Evolutionary conservation across 1,139 yeast genomes (phyloP).

Genomic region (Suhomyces chickasaworum): DNA sequence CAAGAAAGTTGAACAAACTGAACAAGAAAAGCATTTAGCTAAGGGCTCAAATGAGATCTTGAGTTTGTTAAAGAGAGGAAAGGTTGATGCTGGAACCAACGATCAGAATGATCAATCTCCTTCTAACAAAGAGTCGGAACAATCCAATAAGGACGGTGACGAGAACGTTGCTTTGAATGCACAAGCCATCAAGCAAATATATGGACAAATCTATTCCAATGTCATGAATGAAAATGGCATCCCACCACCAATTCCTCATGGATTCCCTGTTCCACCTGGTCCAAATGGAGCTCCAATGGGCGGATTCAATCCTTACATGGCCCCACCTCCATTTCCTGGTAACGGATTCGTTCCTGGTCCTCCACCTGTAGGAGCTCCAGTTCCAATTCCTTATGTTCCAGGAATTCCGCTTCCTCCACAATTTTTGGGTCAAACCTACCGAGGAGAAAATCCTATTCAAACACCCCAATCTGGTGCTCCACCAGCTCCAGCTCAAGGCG

Average conservation of each 20-base stretch:
- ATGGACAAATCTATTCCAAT: conserved; percentile 50
- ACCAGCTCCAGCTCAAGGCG: conserved; percentile 16
- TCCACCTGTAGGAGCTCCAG: conserved; percentile 13
- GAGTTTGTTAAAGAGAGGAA: conserved; percentile 31
- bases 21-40: conserved; percentile 14
- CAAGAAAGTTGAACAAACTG: conserved; percentile 16
- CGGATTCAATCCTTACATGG: conserved; percentile 5
- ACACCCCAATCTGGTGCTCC: not conserved
- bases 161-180: conserved; percentile 31
- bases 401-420: conserved; percentile 41
- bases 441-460: not conserved
- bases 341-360: conserved; percentile 12
- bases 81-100: conserved; percentile 15
- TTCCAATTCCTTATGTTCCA: conserved; percentile 26
- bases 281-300: conserved; percentile 1
- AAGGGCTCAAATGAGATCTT: conserved; percentile 28
- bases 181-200: conserved; percentile 49
- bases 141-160: conserved; percentile 30
- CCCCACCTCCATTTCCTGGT: conserved; percentile 13
- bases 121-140: conserved; percentile 18
- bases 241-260: conserved; percentile 14
- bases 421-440: conserved; percentile 25
- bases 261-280: conserved; percentile 13
- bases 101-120: conserved; percentile 17
- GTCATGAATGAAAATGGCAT: conserved; percentile 43